phyloP scores from a whole-genome alignment of 1,284 basidiomycete species.

The Sporisorium scitamineum region DNA sequence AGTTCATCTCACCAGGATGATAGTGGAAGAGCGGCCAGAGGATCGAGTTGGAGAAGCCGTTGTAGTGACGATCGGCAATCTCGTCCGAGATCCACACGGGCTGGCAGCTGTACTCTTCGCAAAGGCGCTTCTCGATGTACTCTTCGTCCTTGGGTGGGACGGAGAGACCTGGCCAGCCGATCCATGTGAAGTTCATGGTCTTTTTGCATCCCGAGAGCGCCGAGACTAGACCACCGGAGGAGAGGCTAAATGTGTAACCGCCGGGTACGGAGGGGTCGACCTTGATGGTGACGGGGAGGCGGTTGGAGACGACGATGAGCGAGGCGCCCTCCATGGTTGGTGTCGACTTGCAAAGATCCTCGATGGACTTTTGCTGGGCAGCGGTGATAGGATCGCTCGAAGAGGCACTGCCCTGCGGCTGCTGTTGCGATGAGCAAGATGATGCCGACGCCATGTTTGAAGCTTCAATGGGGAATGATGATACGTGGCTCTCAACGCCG shows the following conservation, averaged over 20 bases:
- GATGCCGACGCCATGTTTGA: conserved; percentile 27
- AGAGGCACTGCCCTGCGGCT: conserved; percentile 8
- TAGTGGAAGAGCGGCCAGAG: conserved; percentile 99
- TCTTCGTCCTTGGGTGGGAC: conserved; percentile 59
- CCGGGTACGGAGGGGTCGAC: conserved; percentile 61
- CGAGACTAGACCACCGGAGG: conserved; percentile 67
- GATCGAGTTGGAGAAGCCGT: conserved; percentile 98
- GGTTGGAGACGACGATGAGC: conserved; percentile 95
- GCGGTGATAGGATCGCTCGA: conserved; percentile 26
- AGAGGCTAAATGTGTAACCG: conserved; percentile 65
- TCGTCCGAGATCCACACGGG: conserved; percentile 98
- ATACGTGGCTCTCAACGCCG: background rate
- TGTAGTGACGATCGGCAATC: conserved; percentile 96
- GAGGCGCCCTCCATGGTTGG: conserved; percentile 68
- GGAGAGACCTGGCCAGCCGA: conserved; percentile 68
- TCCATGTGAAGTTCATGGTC: conserved; percentile 68
- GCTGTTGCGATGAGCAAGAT: conserved; percentile 3
- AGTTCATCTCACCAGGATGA: conserved; percentile 86
- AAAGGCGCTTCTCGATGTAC: conserved; percentile 75
- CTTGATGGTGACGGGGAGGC: conserved; percentile 77
- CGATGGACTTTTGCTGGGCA: conserved; percentile 40
- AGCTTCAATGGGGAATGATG: background rate
- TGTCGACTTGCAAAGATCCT: conserved; percentile 27
- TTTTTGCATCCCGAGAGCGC: conserved; percentile 67
- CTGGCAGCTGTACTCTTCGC: conserved; percentile 95